Conservation (phyloP, 2,329 filamentous ascomycete genomes). For the Tolypocladium sp. region DNA sequence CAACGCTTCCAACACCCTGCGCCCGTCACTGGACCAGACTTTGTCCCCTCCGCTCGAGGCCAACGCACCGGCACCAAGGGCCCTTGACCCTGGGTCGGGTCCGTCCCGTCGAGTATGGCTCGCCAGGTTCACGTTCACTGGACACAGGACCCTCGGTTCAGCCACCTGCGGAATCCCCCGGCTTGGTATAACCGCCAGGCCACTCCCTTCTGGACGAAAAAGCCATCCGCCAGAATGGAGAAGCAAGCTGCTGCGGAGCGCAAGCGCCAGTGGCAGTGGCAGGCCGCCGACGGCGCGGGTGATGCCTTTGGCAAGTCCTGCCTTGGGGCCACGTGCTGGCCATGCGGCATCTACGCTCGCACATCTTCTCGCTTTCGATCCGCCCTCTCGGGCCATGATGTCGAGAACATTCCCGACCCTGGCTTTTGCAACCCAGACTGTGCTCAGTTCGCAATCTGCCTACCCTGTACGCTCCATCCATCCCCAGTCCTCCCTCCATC, state of each 20-base stretch:
- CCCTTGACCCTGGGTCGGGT: not conserved
- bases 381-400: conserved; percentile 11
- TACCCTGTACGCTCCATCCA: conserved; percentile 14
- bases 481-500: not conserved
- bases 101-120: conserved; percentile 12
- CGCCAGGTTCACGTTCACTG: conserved; percentile 10
- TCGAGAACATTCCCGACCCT: conserved; percentile 5
- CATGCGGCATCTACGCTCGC: conserved; percentile 19
- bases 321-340: conserved; percentile 9
- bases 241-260: conserved; percentile 6
- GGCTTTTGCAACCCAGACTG: conserved; percentile 14
- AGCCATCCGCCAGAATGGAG: conserved; percentile 10
- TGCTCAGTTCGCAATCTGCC: conserved; percentile 10
- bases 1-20: not conserved
- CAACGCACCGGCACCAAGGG: not conserved
- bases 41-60: not conserved
- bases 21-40: not conserved
- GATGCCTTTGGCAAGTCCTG: conserved; percentile 3
- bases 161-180: conserved; percentile 6
- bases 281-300: not conserved
- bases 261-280: conserved; percentile 9
- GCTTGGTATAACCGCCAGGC: conserved; percentile 7
- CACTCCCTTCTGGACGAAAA: conserved; percentile 4
- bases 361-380: conserved; percentile 12
- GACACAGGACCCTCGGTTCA: conserved; percentile 7